Percentiles rank a stretch among this genome's conserved stretches.
phyloP scores from a whole-genome alignment of 441 rosid species.

The Populus tomentosa region DNA sequence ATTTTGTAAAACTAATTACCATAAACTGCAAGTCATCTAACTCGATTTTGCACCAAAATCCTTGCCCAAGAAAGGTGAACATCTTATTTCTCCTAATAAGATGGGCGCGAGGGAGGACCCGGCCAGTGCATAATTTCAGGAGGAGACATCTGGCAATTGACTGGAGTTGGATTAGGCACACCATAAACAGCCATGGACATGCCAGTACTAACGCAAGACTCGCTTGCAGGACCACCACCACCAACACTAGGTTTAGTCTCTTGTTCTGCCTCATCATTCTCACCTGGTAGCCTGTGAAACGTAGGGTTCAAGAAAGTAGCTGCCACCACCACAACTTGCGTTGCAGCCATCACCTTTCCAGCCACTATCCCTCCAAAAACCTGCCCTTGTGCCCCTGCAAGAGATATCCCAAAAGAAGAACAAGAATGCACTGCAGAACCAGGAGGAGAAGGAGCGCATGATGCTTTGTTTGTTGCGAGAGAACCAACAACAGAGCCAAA shows the following conservation, averaged over 20 bases:
- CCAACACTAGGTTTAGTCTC: conserved; percentile 11
- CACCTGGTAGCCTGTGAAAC: conserved; percentile 23
- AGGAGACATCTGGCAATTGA: conserved; percentile 25
- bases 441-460: neutral
- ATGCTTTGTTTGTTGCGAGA: neutral
- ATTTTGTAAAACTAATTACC: too few relatives aligned
- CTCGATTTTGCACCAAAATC: too few relatives aligned
- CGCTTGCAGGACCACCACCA: conserved; percentile 3
- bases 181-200: conserved; percentile 21
- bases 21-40: too few relatives aligned
- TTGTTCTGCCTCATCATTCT: conserved; percentile 11
- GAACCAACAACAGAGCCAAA: conserved; percentile 31
- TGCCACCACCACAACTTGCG: conserved; percentile 32
- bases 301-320: conserved; percentile 28
- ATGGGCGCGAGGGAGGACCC: conserved; percentile 20
- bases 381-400: conserved; percentile 39
- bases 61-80: too few relatives aligned
- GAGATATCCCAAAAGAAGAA: conserved; percentile 31
- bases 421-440: neutral
- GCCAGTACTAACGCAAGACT: conserved; percentile 12
- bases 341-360: conserved; percentile 37
- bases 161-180: conserved; percentile 18
- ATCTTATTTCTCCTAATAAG: too few relatives aligned
- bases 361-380: conserved; percentile 42
- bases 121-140: conserved; percentile 30